These are phyloP conservation scores for Stereocaulon alpinum DNA, from an alignment of 495 filamentous ascomycete species.

Conservation along the genomic window DNA sequence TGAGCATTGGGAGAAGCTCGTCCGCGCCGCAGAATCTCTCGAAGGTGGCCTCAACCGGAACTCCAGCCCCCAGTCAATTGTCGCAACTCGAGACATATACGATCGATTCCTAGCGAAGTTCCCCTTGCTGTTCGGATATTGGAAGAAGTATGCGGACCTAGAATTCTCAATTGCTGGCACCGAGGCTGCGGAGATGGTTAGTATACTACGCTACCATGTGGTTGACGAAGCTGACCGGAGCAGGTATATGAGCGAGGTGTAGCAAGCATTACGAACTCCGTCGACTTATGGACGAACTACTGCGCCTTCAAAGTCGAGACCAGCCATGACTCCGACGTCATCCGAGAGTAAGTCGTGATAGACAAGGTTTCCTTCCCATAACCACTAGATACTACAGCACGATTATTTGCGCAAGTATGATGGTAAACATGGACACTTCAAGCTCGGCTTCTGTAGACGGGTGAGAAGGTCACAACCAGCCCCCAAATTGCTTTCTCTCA, in stretches of 20 bases:
- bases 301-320: conserved; percentile 97
- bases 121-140: conserved; percentile 92
- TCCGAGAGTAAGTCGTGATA: conserved; percentile 94
- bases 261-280: conserved; percentile 83
- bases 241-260: conserved; percentile 96
- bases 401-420: conserved; percentile 31
- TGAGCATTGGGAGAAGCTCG: conserved; percentile 89
- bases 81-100: conserved; percentile 70
- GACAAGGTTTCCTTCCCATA: conserved; percentile 62
- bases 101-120: conserved; percentile 94
- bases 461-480: conserved; percentile 43
- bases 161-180: conserved; percentile 96
- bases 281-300: conserved; percentile 95
- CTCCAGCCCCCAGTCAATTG: conserved; percentile 88
- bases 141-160: conserved; percentile 98
- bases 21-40: conserved; percentile 67
- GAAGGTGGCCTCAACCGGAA: conserved; percentile 95
- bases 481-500: conserved; percentile 46
- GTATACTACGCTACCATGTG: conserved; percentile 8
- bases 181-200: conserved; percentile 95
- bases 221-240: neutral
- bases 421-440: conserved; percentile 25
- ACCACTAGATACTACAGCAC: conserved; percentile 33
- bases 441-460: conserved; percentile 36
- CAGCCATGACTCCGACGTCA: conserved; percentile 83